Percentiles rank a stretch among this genome's conserved stretches.
phyloP scores from a whole-genome alignment of 202 grass and related monocot species.

The Setaria viridis region DNA sequence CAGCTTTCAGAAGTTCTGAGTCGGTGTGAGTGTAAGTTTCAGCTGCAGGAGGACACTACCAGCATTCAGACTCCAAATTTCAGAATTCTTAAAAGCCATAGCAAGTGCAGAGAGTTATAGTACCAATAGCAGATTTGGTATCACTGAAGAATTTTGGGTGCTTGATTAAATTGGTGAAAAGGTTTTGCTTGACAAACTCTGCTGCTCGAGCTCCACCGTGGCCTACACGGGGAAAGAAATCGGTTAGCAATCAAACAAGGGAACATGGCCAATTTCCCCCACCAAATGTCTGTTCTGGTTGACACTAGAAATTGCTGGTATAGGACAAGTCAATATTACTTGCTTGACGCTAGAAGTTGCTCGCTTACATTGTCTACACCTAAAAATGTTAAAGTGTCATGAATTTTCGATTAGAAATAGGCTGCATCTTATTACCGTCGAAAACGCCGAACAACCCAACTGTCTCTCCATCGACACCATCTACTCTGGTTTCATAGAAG shows the following conservation, averaged over 20 bases:
- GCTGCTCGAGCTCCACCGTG: conserved; percentile 90
- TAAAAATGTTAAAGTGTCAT: not conserved
- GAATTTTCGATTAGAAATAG: not conserved
- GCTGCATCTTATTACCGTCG: conserved; percentile 70
- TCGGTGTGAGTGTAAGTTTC: conserved; percentile 91
- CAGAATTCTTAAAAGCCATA: not conserved
- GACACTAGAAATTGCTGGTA: not conserved
- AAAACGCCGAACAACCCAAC: conserved; percentile 92
- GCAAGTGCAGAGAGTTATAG: not conserved
- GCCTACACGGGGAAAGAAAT: conserved; percentile 49
- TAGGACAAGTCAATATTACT: too few relatives aligned
- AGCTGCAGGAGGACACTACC: conserved; percentile 53
- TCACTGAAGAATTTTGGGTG: conserved; percentile 89
- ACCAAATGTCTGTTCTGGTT: not conserved
- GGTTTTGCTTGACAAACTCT: conserved; percentile 88
- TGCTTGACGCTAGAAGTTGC: too few relatives aligned
- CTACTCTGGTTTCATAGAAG: conserved; percentile 83
- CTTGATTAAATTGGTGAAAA: conserved; percentile 85
- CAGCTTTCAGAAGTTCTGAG: conserved; percentile 78
- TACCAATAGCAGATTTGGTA: conserved; percentile 94
- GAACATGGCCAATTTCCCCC: not conserved
- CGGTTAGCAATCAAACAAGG: not conserved
- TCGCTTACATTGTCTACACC: not conserved
- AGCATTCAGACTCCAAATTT: not conserved
- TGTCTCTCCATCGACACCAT: conserved; percentile 82